Evolutionary conservation across 1,284 basidiomycete genomes (phyloP), one percentile per base, ranked within the genome.

Genomic region (Vanrija sp.): DNA sequence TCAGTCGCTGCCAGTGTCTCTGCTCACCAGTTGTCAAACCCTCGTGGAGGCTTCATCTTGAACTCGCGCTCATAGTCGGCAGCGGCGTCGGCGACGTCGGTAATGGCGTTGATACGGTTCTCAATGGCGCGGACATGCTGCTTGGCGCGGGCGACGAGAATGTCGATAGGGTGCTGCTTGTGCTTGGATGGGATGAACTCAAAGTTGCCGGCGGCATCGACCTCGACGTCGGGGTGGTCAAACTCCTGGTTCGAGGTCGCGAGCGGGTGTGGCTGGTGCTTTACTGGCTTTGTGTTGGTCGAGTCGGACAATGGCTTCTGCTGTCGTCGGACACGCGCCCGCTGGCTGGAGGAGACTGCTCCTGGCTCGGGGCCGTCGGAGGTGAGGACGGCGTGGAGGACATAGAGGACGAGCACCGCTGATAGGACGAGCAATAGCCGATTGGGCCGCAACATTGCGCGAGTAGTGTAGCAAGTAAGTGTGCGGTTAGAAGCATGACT

Each of bases 11-110:
- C 31, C 12, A 31, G 12, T 9, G 2, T 14, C 10, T 9, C 10
- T 2, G 60, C 69, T 51, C 37, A 69, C 72, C 72, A 75, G 9
- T 41, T 19, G 9, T 70, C 67, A 45, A 73, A 73, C 3, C 70
- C 71, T 35, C 57, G 57, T 1, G 73, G 71, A 14, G 73, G 70
- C 25, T 59, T 48, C 62, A 71, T 65, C 9, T 59, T 57, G 31
- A 62, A 72, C 0, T 59, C 62, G 22, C 49, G 31, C 35, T 51
- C 44, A 51, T 75, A 73, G 54, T 72, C 69, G 15, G 54, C 47
- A 5, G 63, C 66, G 3, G 69, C 66, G 45, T 71, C 65, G 27
- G 64, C 43, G 18, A 71, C 45, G 4, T 50, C 54, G 22, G 44
- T 41, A 12, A 71, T 52, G 9, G 49, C 51, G 2, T 48, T 49